phyloP scores from a whole-genome alignment of 1,284 basidiomycete species.

The Rhodotorula sp. region DNA sequence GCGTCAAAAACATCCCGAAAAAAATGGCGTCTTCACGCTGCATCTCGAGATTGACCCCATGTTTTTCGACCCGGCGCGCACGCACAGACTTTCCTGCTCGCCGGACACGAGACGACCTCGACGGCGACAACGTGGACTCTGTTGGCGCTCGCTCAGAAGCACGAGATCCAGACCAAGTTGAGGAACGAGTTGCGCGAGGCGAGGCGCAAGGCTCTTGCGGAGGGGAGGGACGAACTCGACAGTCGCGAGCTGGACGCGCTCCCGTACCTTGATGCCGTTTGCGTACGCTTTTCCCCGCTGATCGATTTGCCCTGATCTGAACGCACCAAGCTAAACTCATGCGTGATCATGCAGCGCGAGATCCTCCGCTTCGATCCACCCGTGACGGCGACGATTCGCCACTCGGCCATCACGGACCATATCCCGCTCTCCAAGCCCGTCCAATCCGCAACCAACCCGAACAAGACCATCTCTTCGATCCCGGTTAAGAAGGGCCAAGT shows the following conservation, averaged over 20 bases:
- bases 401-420: constrained; percentile 68
- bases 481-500: constrained; percentile 60
- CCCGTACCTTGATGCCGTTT: constrained; percentile 72
- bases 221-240: constrained; percentile 44
- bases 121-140: constrained; percentile 71
- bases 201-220: constrained; percentile 15
- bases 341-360: constrained; percentile 52
- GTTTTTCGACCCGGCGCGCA: no score
- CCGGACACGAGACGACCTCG: constrained; percentile 74
- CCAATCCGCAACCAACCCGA: constrained; percentile 40
- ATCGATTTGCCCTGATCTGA: no score
- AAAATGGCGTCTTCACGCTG: background rate
- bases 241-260: constrained; percentile 61
- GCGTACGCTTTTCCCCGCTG: constrained; percentile 48
- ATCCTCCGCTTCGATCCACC: constrained; percentile 71
- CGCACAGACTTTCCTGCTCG: constrained; percentile 42
- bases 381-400: constrained; percentile 67
- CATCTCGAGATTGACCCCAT: background rate
- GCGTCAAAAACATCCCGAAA: background rate
- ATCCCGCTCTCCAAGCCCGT: constrained; percentile 68
- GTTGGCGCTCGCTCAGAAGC: constrained; percentile 61
- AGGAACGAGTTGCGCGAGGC: constrained; percentile 59
- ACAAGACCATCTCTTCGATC: constrained; percentile 46
- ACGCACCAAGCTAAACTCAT: background rate
- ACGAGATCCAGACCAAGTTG: constrained; percentile 57